Conservation (phyloP, 2,329 filamentous ascomycete species). For the Penicillium thymicola region DNA sequence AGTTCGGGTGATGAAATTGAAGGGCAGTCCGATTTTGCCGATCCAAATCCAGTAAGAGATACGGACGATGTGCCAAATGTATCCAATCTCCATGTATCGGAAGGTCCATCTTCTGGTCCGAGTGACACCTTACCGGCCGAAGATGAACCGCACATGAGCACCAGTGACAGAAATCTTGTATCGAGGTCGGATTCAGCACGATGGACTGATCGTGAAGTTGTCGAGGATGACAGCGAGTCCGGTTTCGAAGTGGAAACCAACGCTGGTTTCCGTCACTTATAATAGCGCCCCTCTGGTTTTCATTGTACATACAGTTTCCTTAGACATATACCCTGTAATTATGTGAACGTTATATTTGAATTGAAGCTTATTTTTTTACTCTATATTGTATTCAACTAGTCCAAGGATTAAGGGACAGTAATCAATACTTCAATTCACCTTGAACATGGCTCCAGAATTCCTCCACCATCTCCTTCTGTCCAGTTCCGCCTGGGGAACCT, state of each 20-base stretch:
- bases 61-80: neutral
- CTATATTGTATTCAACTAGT: neutral
- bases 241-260: conserved; percentile 27
- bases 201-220: conserved; percentile 67
- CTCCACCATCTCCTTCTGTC: conserved; percentile 41
- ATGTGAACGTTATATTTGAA: neutral
- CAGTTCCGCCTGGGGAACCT: conserved; percentile 28
- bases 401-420: neutral
- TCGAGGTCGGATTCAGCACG: conserved; percentile 52
- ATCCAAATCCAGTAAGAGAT: conserved; percentile 12
- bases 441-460: conserved; percentile 44
- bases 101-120: neutral
- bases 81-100: neutral
- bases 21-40: conserved; percentile 28
- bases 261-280: conserved; percentile 14
- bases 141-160: conserved; percentile 13
- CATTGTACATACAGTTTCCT: conserved; percentile 12
- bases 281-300: neutral
- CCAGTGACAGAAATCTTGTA: conserved; percentile 10
- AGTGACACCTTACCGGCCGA: conserved; percentile 6
- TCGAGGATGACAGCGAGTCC: conserved; percentile 45
- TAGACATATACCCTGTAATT: conserved; percentile 15
- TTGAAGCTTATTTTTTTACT: neutral
- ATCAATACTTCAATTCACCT: conserved; percentile 38
- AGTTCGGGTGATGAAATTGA: conserved; percentile 64